Conservation (phyloP, 768 basidiomycete genomes). For the Kwoniella bestiolae region DNA sequence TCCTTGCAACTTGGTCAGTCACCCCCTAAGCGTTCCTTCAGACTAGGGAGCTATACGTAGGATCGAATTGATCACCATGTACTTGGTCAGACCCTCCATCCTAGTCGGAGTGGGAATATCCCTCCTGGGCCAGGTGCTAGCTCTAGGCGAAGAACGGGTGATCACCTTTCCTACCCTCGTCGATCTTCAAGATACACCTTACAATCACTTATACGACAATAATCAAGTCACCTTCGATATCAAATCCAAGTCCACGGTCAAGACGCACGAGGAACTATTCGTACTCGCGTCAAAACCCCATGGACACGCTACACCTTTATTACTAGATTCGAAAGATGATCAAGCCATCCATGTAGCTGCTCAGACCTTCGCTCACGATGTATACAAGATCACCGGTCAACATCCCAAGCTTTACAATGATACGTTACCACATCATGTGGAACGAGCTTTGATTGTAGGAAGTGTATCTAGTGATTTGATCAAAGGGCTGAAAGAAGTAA, state of each 20-base stretch:
- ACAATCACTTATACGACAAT: neutral
- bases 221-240: constrained; percentile 8
- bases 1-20: too few species aligned
- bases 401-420: constrained; percentile 64
- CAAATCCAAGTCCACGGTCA: neutral
- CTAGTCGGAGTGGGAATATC: constrained; percentile 10
- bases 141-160: constrained; percentile 22
- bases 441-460: constrained; percentile 65
- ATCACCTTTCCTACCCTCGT: constrained; percentile 9
- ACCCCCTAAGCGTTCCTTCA: too few species aligned
- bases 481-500: constrained; percentile 65
- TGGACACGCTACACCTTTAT: constrained; percentile 25
- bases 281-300: constrained; percentile 17
- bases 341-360: constrained; percentile 60
- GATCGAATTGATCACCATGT: neutral
- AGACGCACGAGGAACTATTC: neutral
- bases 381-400: constrained; percentile 66
- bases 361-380: constrained; percentile 67
- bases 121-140: constrained; percentile 6
- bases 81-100: neutral
- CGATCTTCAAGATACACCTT: neutral
- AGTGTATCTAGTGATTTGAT: constrained; percentile 67
- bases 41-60: neutral
- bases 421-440: constrained; percentile 58
- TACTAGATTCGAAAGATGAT: constrained; percentile 44